Percentiles rank a stretch among this genome's conserved stretches.
phyloP scores from a whole-genome alignment of 345 rosid species.

The Odontarrhena argentea region DNA sequence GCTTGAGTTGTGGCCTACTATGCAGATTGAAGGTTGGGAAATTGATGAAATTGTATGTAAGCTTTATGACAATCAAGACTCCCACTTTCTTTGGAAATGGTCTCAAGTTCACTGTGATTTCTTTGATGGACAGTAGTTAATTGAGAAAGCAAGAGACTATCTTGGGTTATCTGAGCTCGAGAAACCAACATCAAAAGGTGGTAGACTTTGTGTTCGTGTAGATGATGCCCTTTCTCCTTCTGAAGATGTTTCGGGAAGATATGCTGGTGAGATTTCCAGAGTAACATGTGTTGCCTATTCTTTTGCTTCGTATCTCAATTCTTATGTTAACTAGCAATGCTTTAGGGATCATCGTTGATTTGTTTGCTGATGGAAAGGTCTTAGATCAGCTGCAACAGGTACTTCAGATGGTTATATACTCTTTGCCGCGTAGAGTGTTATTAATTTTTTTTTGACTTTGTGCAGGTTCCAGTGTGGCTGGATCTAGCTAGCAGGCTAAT shows the following conservation, averaged over 20 bases:
- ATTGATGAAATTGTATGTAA: slow-evolving; percentile 68
- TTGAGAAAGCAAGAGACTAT: slow-evolving; percentile 66
- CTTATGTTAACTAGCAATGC: not conserved
- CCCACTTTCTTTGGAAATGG: not conserved
- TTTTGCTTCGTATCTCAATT: slow-evolving; percentile 19
- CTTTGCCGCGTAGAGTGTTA: not conserved
- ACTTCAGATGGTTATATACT: not conserved
- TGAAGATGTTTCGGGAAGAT: slow-evolving; percentile 45
- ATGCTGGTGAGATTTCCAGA: slow-evolving; percentile 57
- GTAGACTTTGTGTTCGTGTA: slow-evolving; percentile 55
- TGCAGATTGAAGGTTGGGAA: slow-evolving; percentile 79
- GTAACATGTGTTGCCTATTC: not conserved
- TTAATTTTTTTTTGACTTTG: not conserved
- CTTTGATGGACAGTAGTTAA: slow-evolving; percentile 51
- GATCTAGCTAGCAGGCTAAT: slow-evolving; percentile 61
- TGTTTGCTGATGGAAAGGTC: slow-evolving; percentile 75
- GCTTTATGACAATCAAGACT: not conserved
- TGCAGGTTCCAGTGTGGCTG: slow-evolving; percentile 64
- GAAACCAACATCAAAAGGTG: slow-evolving; percentile 54
- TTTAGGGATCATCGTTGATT: slow-evolving; percentile 70
- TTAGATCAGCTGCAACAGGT: slow-evolving; percentile 72
- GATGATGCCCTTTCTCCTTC: slow-evolving; percentile 63
- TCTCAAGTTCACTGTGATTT: slow-evolving; percentile 19
- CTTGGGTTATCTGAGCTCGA: slow-evolving; percentile 73
- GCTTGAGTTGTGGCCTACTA: slow-evolving; percentile 77